Conservation (phyloP, 2,329 filamentous ascomycete species). For the Orbilia oligospora region DNA sequence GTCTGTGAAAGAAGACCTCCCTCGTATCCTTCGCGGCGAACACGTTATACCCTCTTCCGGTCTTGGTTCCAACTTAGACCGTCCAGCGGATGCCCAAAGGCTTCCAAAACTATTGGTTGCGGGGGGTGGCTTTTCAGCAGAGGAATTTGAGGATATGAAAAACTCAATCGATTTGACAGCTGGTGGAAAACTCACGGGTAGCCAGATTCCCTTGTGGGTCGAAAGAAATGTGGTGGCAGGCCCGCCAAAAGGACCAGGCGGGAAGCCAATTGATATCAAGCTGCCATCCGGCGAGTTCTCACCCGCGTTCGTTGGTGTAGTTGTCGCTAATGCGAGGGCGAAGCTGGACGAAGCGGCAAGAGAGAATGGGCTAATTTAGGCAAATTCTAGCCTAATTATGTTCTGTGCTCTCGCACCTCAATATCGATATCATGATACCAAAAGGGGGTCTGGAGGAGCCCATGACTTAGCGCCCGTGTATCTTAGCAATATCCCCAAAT, state of each 20-base stretch:
- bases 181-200: constrained; percentile 26
- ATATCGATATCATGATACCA: no score
- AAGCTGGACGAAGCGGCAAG: constrained; percentile 36
- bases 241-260: constrained; percentile 14
- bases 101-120: constrained; percentile 40
- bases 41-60: constrained; percentile 20
- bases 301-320: constrained; percentile 22
- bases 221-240: constrained; percentile 19
- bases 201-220: constrained; percentile 45
- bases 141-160: constrained; percentile 51
- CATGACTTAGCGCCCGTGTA: not conserved
- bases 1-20: constrained; percentile 40
- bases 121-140: constrained; percentile 43
- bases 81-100: constrained; percentile 37
- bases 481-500: not conserved
- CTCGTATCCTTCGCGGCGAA: constrained; percentile 46
- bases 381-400: not conserved
- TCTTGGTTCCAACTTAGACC: constrained; percentile 49
- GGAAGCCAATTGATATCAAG: constrained; percentile 21
- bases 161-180: constrained; percentile 48
- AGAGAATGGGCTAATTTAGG: constrained; percentile 36
- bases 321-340: constrained; percentile 15
- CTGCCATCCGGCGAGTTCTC: constrained; percentile 28
- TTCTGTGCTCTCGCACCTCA: not conserved
- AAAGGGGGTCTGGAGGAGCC: not conserved